phyloP scores from a whole-genome alignment of 164 flowering plant species.

The Tetracentron sinense region DNA sequence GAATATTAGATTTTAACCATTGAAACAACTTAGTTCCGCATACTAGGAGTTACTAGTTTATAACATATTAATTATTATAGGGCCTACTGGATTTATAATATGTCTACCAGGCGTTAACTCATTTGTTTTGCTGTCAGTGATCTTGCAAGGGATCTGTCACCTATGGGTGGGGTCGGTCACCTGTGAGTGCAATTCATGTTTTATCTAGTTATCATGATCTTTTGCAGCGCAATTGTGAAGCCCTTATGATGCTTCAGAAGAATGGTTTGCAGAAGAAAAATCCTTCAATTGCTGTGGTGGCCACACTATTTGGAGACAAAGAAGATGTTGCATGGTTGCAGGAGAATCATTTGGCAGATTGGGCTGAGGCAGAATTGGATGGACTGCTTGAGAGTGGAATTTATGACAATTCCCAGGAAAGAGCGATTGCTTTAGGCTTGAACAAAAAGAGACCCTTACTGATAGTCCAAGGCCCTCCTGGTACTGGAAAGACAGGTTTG shows the following conservation, averaged over 20 bases:
- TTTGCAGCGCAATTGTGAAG: constrained; percentile 87
- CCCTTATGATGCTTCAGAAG: constrained; percentile 90
- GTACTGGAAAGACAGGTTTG: constrained; percentile 85
- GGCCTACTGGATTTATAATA: too few relatives aligned
- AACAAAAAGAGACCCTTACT: constrained; percentile 74
- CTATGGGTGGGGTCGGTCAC: background rate
- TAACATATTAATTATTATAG: too few relatives aligned
- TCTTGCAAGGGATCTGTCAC: background rate
- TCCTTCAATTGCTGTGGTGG: constrained; percentile 65
- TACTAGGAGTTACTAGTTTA: too few relatives aligned
- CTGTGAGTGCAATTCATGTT: background rate
- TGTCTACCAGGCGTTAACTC: too few relatives aligned
- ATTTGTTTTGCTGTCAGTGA: background rate
- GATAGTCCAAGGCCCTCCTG: constrained; percentile 87
- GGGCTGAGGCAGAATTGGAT: constrained; percentile 45
- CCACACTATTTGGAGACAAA: constrained; percentile 76
- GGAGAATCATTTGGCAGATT: constrained; percentile 50
- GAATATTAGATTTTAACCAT: too few relatives aligned
- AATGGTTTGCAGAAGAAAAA: constrained; percentile 79
- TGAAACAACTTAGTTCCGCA: too few relatives aligned
- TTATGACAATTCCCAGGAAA: constrained; percentile 64
- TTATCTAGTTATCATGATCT: constrained; percentile 3
- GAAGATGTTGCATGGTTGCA: constrained; percentile 66
- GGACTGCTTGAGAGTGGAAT: constrained; percentile 24
- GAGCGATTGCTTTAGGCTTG: constrained; percentile 70